Evolutionary conservation across 495 filamentous ascomycete species (phyloP).

Genomic region (Copromyces sp.): DNA sequence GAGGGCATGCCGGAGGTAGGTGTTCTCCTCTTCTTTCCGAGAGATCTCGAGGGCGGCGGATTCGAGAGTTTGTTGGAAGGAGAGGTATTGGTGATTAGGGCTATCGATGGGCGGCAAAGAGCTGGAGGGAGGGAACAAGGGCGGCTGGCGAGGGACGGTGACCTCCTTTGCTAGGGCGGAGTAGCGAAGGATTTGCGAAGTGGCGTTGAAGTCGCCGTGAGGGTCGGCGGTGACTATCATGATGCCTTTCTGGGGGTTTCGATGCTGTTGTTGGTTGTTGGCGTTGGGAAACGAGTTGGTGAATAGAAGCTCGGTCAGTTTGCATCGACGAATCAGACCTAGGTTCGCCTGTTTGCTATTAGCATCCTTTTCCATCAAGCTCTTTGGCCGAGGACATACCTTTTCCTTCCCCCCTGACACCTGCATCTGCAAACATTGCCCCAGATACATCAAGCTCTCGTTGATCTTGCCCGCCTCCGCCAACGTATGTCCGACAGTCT

Average conservation of each 20-base stretch:
- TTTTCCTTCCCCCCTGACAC: conserved; percentile 63
- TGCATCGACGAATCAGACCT: conserved; percentile 91
- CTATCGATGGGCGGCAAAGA: conserved; percentile 25
- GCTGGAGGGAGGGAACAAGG: conserved; percentile 18
- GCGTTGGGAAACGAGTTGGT: conserved; percentile 83
- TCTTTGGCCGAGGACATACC: conserved; percentile 35
- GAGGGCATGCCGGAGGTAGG: conserved; percentile 57
- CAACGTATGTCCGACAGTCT: conserved; percentile 84
- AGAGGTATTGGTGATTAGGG: conserved; percentile 16
- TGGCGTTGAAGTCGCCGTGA: conserved; percentile 88
- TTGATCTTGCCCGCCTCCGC: conserved; percentile 97
- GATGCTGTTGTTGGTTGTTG: conserved; percentile 27
- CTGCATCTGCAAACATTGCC: conserved; percentile 95
- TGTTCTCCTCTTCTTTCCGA: conserved; percentile 63
- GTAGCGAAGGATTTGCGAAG: conserved; percentile 90
- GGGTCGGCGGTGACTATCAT: conserved; percentile 98
- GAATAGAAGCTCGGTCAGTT: conserved; percentile 91
- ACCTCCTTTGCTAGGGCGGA: conserved; percentile 89
- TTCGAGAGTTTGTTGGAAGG: conserved; percentile 50
- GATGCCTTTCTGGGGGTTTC: conserved; percentile 69
- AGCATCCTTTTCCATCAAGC: conserved; percentile 1
- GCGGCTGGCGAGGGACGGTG: conserved; percentile 61
- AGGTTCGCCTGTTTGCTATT: conserved; percentile 50
- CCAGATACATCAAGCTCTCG: conserved; percentile 93
- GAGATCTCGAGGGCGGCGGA: conserved; percentile 63